Base-by-base conservation (phyloP, 2,329 filamentous ascomycete species). In the Diaporthe capsici region DNA sequence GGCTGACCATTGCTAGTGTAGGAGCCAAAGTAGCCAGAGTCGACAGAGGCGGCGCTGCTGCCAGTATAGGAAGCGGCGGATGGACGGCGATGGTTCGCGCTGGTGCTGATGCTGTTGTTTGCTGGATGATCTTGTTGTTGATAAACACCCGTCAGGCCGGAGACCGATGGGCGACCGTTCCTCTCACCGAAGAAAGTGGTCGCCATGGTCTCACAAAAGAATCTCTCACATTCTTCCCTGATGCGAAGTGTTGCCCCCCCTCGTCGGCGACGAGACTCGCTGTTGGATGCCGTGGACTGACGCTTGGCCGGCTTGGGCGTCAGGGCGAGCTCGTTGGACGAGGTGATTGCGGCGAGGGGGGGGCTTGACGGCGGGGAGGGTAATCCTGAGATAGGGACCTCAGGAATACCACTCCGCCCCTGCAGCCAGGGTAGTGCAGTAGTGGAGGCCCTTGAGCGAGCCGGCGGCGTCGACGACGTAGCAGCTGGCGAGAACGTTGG, bases 181-280 rank as follows among this genome's bases (percentile, higher is more conserved):
- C 93, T 92, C 95, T 97, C 95, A 98, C 95, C 96, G 90, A 94
- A 94, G 92, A 98, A 98, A 89, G 94, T 94, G 89, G 93, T 89
- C 88, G 92, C 94, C 92, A 98, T 94, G 91, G 93, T 93, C 93
- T 96, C 95, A 89, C 96, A 98, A 92, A 98, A 98, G 93, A 98
- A 96, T 91, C 96, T 98, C 95, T 98, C 96, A 98, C 96, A 98
- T 95, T 98, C 95, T 95, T 94, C 95, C 94, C 94, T 95, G 91
- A 98, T 98, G 89, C 93, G 93, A 88, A 94, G 92, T 94, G 95
- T 92, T 93, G 95, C 95, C 95, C 95, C 95, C 94, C 94, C 94
- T 93, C 90, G 90, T 84, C 90, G 88, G 84, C 86, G 86, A 85
- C 84, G 82, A 83, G 83, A 82, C 78, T 79, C 82, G 82, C 83